phyloP scores from a whole-genome alignment of 352 stramenopile genomes.

The Plasmopara viticola region DNA sequence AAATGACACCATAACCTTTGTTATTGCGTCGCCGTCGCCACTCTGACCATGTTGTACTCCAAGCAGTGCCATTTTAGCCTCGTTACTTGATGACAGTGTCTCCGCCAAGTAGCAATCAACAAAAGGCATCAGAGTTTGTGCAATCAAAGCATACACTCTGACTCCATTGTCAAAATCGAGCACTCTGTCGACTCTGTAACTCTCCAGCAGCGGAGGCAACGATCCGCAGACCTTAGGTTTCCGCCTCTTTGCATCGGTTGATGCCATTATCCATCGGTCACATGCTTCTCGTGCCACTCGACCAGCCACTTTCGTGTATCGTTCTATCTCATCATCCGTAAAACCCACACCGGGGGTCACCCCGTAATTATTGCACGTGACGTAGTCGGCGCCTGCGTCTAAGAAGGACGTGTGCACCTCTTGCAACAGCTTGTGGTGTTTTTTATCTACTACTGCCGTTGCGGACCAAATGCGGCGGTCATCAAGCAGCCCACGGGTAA shows the following conservation, averaged over 20 bases:
- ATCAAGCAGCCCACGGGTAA: conserved; percentile 71
- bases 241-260: conserved; percentile 4
- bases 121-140: conserved; percentile 48
- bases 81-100: conserved; percentile 82
- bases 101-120: conserved; percentile 83
- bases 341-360: conserved; percentile 86
- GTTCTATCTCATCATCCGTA: conserved; percentile 50
- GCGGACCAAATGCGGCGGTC: conserved; percentile 88
- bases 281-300: conserved; percentile 50
- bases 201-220: conserved; percentile 82
- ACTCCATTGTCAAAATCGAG: conserved; percentile 61
- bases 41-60: conserved; percentile 35
- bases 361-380: conserved; percentile 91
- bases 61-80: conserved; percentile 77
- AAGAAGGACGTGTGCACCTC: conserved; percentile 84
- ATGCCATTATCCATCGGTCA: conserved; percentile 11
- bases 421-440: conserved; percentile 66
- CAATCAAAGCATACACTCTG: conserved; percentile 60
- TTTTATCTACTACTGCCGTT: conserved; percentile 57
- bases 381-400: conserved; percentile 57
- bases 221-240: conserved; percentile 50
- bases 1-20: conserved; percentile 74
- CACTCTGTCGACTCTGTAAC: conserved; percentile 83
- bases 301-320: conserved; percentile 43
- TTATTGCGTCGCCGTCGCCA: conserved; percentile 20